Conservation (phyloP, 352 stramenopile species). For the Achlya hypogyna region DNA sequence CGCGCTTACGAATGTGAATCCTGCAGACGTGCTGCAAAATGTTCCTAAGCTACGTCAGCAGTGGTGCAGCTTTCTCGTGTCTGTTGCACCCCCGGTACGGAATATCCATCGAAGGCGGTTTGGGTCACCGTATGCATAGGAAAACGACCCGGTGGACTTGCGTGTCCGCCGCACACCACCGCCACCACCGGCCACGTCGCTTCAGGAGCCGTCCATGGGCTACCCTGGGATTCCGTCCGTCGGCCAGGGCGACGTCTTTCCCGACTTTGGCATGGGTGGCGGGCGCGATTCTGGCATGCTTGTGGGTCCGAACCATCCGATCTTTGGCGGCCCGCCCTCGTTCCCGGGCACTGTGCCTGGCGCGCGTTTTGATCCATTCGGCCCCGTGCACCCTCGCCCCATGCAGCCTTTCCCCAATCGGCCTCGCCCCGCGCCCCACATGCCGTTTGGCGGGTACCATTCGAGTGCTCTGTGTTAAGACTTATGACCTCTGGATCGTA, state of each 20-base stretch:
- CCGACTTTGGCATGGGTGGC: constrained; percentile 26
- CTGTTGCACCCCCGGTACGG: constrained; percentile 30
- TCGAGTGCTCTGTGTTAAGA: neutral
- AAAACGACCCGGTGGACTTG: neutral
- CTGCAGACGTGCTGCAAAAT: constrained; percentile 40
- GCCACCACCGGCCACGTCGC: neutral
- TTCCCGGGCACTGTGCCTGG: constrained; percentile 51
- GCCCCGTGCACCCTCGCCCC: constrained; percentile 27
- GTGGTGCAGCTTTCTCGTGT: constrained; percentile 45
- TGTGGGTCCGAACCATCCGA: constrained; percentile 59
- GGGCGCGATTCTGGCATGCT: constrained; percentile 45
- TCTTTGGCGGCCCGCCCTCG: constrained; percentile 61
- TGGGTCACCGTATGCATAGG: neutral
- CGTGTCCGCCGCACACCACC: neutral
- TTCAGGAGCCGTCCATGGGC: neutral
- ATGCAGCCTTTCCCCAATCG: constrained; percentile 37
- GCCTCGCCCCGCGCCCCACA: constrained; percentile 35
- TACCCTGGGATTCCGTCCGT: constrained; percentile 26
- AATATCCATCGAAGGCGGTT: neutral
- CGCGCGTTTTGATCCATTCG: constrained; percentile 77
- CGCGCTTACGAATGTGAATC: constrained; percentile 24
- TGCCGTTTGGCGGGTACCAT: constrained; percentile 49
- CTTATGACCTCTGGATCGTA: neutral
- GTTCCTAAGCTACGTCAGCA: constrained; percentile 37
- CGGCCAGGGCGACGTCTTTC: constrained; percentile 56